Evolutionary conservation across 1,284 basidiomycete genomes (phyloP).

Genomic region (Ustilago cynodontis): DNA sequence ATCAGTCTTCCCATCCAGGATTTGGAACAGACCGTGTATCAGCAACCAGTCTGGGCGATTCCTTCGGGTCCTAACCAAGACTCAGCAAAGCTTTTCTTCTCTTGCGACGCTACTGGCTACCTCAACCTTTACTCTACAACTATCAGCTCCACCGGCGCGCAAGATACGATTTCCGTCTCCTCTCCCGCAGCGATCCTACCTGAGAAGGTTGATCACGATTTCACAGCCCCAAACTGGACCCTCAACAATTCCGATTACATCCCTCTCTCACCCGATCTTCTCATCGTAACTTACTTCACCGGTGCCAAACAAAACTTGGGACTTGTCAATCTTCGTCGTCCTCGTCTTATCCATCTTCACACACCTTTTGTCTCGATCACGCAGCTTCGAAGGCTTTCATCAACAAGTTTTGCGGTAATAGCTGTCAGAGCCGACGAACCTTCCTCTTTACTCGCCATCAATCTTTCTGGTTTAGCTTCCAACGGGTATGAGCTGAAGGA

Average conservation of each 20-base stretch:
- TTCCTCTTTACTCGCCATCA: slow-evolving; percentile 38
- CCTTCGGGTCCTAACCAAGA: slow-evolving; percentile 54
- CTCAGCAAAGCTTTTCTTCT: slow-evolving; percentile 76
- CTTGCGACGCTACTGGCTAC: slow-evolving; percentile 78
- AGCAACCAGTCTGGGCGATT: slow-evolving; percentile 74
- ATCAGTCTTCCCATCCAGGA: slow-evolving; percentile 25
- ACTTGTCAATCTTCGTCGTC: slow-evolving; percentile 46
- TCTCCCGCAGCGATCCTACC: slow-evolving; percentile 71
- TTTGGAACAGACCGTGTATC: slow-evolving; percentile 54
- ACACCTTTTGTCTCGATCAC: slow-evolving; percentile 39
- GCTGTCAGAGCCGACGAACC: slow-evolving; percentile 42
- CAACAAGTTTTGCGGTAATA: slow-evolving; percentile 42
- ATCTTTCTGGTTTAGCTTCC: slow-evolving; percentile 30
- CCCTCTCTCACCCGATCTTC: slow-evolving; percentile 40
- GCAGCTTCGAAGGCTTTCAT: slow-evolving; percentile 38
- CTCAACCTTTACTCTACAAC: slow-evolving; percentile 77
- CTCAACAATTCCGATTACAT: slow-evolving; percentile 69
- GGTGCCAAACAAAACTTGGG: slow-evolving; percentile 41
- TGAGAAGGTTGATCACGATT: slow-evolving; percentile 75
- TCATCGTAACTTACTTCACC: slow-evolving; percentile 39
- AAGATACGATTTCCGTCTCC: neutral
- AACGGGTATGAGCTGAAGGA: slow-evolving; percentile 17
- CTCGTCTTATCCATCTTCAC: slow-evolving; percentile 34
- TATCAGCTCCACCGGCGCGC: slow-evolving; percentile 7
- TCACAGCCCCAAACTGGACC: slow-evolving; percentile 76